Percentiles rank a stretch among this genome's conserved stretches.
phyloP scores from a whole-genome alignment of 495 filamentous ascomycete genomes.

The Xylaria cubensis region DNA sequence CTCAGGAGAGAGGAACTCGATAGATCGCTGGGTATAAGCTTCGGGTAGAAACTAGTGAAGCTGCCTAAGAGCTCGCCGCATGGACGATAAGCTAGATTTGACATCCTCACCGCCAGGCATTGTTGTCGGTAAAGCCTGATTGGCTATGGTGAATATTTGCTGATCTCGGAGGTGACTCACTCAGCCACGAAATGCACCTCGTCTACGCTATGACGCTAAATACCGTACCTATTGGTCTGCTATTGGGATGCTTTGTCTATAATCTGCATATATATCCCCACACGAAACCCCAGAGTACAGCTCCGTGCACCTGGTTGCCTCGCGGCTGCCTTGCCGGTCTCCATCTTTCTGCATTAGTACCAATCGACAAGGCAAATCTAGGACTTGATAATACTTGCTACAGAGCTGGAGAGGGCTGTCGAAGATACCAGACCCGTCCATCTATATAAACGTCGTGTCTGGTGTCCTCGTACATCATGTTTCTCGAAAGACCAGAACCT shows the following conservation, averaged over 20 bases:
- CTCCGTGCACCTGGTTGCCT: conserved; percentile 9
- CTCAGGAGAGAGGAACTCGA: neutral
- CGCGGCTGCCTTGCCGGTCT: conserved; percentile 14
- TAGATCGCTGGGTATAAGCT: neutral
- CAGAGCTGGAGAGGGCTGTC: neutral
- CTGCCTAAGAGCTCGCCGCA: neutral
- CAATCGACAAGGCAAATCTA: neutral
- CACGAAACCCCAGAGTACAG: conserved; percentile 9
- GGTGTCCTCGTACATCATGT: neutral
- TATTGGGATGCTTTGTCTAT: neutral
- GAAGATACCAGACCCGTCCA: neutral
- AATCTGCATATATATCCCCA: neutral
- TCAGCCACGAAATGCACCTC: neutral
- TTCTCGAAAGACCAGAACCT: neutral
- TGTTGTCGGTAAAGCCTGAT: neutral
- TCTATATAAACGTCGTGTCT: conserved; percentile 8
- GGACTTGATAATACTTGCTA: neutral
- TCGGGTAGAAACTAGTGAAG: neutral
- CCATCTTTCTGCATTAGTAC: neutral
- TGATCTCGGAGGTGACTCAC: neutral
- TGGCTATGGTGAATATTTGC: neutral
- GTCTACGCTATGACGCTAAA: conserved; percentile 3
- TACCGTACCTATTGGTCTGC: neutral
- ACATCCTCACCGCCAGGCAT: neutral
- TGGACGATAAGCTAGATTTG: neutral